These are phyloP conservation scores for Trichoderma koningiopsis DNA, from an alignment of 2,329 filamentous ascomycete species.

Conservation along the genomic window DNA sequence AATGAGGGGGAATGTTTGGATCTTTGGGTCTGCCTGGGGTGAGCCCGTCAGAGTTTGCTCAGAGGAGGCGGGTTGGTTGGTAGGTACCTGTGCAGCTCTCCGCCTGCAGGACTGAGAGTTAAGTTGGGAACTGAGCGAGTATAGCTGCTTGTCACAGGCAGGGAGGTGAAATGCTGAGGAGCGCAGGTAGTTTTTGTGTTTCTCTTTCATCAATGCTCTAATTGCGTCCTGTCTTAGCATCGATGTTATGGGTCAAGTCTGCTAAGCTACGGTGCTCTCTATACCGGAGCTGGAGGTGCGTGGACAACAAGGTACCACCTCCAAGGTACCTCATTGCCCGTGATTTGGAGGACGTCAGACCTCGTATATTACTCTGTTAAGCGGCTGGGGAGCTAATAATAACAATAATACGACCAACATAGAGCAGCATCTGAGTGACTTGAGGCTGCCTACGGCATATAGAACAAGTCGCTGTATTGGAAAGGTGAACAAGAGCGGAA, in stretches of 20 bases:
- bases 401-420: not conserved
- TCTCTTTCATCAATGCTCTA: not conserved
- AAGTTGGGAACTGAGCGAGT: not conserved
- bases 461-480: not conserved
- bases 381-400: not conserved
- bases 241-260: not conserved
- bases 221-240: not conserved
- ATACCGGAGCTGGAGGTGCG: not conserved
- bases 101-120: not conserved
- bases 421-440: not conserved
- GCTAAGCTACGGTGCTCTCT: not conserved
- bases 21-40: not conserved
- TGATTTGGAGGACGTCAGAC: not conserved
- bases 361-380: not conserved
- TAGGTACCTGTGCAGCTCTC: too few species aligned
- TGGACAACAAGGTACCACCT: not conserved
- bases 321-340: not conserved
- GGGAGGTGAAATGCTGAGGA: not conserved
- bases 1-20: not conserved
- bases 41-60: conserved; percentile 10
- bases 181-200: not conserved
- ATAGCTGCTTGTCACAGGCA: not conserved
- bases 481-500: not conserved
- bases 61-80: conserved; percentile 6
- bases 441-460: not conserved